Conservation (phyloP, 2,329 filamentous ascomycete species). For the Domatiomyces globalis region DNA sequence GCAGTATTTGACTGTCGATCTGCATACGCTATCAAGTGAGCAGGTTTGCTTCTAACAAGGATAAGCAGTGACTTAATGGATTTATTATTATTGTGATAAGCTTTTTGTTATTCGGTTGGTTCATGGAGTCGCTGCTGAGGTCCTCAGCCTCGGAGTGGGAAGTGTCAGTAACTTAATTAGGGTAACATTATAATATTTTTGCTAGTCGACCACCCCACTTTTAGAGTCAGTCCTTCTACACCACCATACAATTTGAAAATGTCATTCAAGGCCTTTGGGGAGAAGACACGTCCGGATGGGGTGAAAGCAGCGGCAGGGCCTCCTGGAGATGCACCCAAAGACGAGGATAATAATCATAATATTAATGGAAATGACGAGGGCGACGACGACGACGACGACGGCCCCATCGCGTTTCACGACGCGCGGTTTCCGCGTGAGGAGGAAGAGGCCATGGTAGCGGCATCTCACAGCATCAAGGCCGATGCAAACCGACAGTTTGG, state of each 20-base stretch:
- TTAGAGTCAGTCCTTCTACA: no score
- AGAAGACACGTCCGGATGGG: slow-evolving; percentile 15
- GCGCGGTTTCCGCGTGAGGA: slow-evolving; percentile 33
- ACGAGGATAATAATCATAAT: background rate
- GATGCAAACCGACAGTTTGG: slow-evolving; percentile 70
- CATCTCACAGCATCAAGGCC: slow-evolving; percentile 59
- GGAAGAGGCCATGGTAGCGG: slow-evolving; percentile 48
- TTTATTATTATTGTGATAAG: no score
- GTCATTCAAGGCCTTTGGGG: slow-evolving; percentile 14
- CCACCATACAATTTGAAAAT: slow-evolving; percentile 3
- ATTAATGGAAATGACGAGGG: background rate
- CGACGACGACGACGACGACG: background rate
- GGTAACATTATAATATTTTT: no score
- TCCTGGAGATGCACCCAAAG: background rate
- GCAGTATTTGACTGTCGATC: background rate
- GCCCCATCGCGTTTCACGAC: slow-evolving; percentile 4
- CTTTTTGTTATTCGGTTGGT: no score
- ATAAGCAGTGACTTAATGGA: no score
- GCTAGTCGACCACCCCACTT: no score
- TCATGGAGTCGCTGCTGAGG: no score
- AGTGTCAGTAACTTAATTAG: no score
- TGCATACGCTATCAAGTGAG: background rate
- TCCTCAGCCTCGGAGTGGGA: no score
- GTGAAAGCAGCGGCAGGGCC: slow-evolving; percentile 8
- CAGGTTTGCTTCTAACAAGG: no score